A percentile compares a stretch with the other conserved stretches of the same genome.
These are phyloP conservation scores for Laguncularia racemosa DNA, from an alignment of 345 rosid genomes.

Conservation along the genomic window DNA sequence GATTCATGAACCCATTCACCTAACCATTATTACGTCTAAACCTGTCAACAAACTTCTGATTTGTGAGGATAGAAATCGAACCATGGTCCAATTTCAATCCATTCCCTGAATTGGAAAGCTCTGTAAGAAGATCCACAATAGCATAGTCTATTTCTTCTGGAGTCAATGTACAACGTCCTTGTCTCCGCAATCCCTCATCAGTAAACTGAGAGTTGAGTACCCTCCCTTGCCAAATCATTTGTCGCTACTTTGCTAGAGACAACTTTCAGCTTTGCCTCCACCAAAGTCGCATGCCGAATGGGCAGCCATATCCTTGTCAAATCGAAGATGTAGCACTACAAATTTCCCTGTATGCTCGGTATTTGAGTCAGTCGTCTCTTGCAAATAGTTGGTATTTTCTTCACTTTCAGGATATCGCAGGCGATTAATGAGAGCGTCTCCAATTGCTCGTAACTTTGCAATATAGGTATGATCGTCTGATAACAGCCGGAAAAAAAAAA, in stretches of 20 bases:
- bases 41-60: conserved; percentile 14
- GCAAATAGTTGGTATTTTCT: conserved; percentile 27
- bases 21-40: conserved; percentile 3
- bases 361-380: conserved; percentile 27
- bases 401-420: conserved; percentile 35
- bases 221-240: conserved; percentile 92
- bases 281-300: conserved; percentile 98
- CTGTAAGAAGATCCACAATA: no score
- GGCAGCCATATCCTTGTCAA: conserved; percentile 76
- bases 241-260: conserved; percentile 88
- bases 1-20: background rate
- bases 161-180: conserved; percentile 95
- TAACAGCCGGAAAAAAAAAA: no score
- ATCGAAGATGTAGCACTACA: conserved; percentile 86
- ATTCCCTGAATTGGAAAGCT: no score
- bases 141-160: conserved; percentile 99
- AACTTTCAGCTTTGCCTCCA: conserved; percentile 94
- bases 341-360: conserved; percentile 48
- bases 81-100: no score
- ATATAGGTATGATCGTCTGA: no score
- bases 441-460: no score
- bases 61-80: no score
- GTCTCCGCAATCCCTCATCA: conserved; percentile 78
- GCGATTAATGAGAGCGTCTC: conserved; percentile 70
- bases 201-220: conserved; percentile 91